Base-by-base conservation (phyloP, 2,329 filamentous ascomycete genomes). In the Arthrobotrys conoides region DNA sequence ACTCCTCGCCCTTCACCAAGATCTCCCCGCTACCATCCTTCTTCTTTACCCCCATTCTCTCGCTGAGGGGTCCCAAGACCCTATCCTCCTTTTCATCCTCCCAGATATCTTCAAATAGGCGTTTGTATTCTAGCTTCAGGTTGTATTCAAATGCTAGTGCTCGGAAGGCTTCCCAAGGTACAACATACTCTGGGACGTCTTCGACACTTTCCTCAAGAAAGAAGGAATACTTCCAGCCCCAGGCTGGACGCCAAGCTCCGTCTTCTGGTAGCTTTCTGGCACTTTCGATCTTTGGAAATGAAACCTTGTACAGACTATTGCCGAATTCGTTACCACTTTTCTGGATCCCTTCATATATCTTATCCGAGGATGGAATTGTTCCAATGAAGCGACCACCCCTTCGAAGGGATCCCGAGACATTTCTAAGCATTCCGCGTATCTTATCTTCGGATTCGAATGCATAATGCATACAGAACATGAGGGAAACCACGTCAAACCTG, bases 401-500 rank as follows among this genome's bases (percentile, higher is more conserved):
- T 84, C 95, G 97, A 82, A 99, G 85, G 1, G 92, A 89, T 0
- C 94, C 92, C 0, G 96, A 91, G 2, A 99, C 95, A 83, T 99
- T 99, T 82, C 91, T 89, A 71, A 99, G 88, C 96, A 99, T 98
- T 80, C 90, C 92, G 53, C 93, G 90, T 1, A 95, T 93, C 84
- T 97, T 96, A 59, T 90, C 89, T 84, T 99, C 95, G 66, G 88
- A 93, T 86, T 98, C 96, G 82, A 98, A 99, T 5, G 96, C 94
- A 84, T 99, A 99, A 86, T 99, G 96, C 90, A 99, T 96, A 83
- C 94, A 96, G 85, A 99, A 99, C 96, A 99, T 99, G 90, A 97
- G 97, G 83, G 92, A 94, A 80, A 99, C 95, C 49, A 98, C 92
- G 83, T 99, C 96, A 82, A 98, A 99, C 3, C 95, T 80, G 67